Evolutionary conservation across 176 grass and related monocot genomes (phyloP), one percentile per base, ranked within the genome.

Genomic region (Musa acuminata): DNA sequence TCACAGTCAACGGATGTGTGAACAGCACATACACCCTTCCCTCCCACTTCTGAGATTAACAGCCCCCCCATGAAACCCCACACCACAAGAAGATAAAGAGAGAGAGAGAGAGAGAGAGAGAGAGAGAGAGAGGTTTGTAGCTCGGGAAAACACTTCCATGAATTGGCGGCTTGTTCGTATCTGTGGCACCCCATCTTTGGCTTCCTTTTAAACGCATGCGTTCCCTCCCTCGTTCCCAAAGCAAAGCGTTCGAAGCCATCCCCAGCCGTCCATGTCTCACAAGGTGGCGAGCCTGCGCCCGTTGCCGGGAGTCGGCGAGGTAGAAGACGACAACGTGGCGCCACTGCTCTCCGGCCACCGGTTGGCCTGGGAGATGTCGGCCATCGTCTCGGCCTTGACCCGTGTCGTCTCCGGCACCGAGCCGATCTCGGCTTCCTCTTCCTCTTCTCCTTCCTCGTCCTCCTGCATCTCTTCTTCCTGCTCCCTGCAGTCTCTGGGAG

Each of bases 351-450:
- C 72, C 16, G 13, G 53, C 26, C 72, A 8, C 11, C 72, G 72
- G 17, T 19, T 20, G 53, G 13, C 25, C 9, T 58, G 29, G 72
- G 72, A 75, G 72, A 75, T 55, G 72, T 49, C 72, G 8, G 19
- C 13, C 8, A 20, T 60, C 8, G 54, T 75, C 9, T 60, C 72
- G 54, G 72, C 72, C 25, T 48, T 60, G 72, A 75, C 53, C 26
- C 72, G 21, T 17, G 19, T 75, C 16, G 25, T 75, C 25, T 60
- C 72, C 2, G 72, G 72, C 13, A 8, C 58, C 7, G 27, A 9
- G 8, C 5, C 23, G 25, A 8, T 24, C 6, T 49, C 67, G 17
- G 14, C 16, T 12, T 50, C 35, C n/a, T 20, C 67, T 17, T 22
- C 67, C 1, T 51, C 67, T n/a, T 70, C 67, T 6, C 21, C 55